Percentiles rank a stretch among this genome's conserved stretches.
Evolutionary conservation across 345 rosid genomes (phyloP).

Genomic region (Hevea brasiliensis): DNA sequence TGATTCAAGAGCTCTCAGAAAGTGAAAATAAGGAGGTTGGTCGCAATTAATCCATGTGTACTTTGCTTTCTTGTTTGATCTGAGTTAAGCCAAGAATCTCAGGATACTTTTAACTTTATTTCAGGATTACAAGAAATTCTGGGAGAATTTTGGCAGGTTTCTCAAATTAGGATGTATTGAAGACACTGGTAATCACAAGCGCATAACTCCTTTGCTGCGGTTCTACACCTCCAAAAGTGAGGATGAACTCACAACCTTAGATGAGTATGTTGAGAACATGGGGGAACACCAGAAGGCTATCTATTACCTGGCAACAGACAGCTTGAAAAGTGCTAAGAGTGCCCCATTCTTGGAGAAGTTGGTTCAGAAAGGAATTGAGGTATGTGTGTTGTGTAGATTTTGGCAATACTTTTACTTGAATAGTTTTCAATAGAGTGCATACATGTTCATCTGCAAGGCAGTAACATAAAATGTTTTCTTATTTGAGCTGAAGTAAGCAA

Average conservation of each 20-base stretch:
- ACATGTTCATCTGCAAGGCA: background rate
- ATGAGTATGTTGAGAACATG: conserved; percentile 92
- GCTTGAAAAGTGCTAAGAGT: conserved; percentile 87
- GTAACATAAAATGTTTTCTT: too few species aligned
- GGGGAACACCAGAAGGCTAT: conserved; percentile 92
- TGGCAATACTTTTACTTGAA: background rate
- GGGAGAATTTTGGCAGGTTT: conserved; percentile 99
- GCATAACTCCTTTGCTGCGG: conserved; percentile 78
- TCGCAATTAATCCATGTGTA: background rate
- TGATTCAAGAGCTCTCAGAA: conserved; percentile 87
- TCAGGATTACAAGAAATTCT: conserved; percentile 94
- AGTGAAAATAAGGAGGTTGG: conserved; percentile 88
- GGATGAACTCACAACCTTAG: conserved; percentile 77
- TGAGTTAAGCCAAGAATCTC: conserved; percentile 2
- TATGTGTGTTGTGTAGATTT: conserved; percentile 22
- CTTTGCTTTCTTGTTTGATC: background rate
- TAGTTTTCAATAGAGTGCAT: background rate
- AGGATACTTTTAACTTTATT: conserved; percentile 16
- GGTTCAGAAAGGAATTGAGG: conserved; percentile 93
- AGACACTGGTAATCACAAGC: conserved; percentile 95
- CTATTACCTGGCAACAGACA: conserved; percentile 89
- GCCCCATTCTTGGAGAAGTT: conserved; percentile 98
- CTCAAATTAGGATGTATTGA: conserved; percentile 90
- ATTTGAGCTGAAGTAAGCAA: background rate
- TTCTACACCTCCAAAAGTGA: conserved; percentile 84